phyloP scores from a whole-genome alignment of 2,329 filamentous ascomycete species.

The Aspergillus glaucus region DNA sequence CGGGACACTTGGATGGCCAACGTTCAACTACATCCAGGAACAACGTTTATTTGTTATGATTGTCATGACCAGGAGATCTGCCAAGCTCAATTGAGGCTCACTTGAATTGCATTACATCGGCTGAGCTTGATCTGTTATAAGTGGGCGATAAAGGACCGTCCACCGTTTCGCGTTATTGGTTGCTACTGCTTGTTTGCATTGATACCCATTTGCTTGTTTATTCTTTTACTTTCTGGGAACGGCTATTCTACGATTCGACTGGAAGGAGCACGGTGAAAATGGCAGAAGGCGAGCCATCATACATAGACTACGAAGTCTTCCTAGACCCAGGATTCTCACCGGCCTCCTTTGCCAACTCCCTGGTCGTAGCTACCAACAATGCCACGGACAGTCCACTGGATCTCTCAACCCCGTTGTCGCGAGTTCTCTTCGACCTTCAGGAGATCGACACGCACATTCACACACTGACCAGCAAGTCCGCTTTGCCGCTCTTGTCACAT shows the following conservation, averaged over 20 bases:
- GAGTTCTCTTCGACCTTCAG: conserved; percentile 92
- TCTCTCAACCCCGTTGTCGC: conserved; percentile 85
- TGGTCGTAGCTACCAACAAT: conserved; percentile 89
- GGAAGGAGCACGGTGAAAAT: conserved; percentile 13
- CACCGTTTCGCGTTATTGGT: background rate
- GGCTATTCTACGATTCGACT: conserved; percentile 3
- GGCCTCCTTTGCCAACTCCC: conserved; percentile 74
- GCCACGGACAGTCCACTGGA: conserved; percentile 83
- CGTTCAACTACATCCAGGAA: background rate
- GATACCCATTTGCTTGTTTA: background rate
- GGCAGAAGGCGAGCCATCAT: conserved; percentile 54
- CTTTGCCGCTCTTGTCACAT: conserved; percentile 71
- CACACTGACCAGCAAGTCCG: conserved; percentile 74
- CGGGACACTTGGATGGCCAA: background rate
- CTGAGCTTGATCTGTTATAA: background rate
- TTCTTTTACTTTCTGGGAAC: background rate
- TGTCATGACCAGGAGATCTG: background rate
- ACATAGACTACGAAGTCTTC: conserved; percentile 94
- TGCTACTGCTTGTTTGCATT: background rate
- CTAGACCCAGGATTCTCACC: conserved; percentile 77
- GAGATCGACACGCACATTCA: conserved; percentile 97
- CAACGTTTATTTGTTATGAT: background rate
- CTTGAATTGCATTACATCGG: background rate
- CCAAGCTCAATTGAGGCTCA: background rate
- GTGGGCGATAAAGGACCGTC: background rate